Percentiles rank a stretch among this genome's conserved stretches.
Evolutionary conservation across 768 basidiomycete genomes (phyloP).

Genomic region (Xerocomellus chrysenteron): DNA sequence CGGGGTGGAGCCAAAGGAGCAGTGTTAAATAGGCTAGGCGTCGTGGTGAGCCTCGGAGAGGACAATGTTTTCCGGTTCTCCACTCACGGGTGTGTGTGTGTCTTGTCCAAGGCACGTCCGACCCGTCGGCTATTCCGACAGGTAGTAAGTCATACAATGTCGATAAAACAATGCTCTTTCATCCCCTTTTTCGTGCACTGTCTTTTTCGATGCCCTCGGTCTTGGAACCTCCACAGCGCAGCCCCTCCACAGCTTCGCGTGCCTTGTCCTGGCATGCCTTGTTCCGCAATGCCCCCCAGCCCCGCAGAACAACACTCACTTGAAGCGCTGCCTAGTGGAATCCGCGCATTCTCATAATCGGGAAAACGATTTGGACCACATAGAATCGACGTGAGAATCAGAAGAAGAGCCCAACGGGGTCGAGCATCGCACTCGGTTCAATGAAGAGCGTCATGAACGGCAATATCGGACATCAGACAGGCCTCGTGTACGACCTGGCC

Average conservation of each 20-base stretch:
- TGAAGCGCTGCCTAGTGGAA: neutral
- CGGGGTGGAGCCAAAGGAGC: too few relatives aligned
- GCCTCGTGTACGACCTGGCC: neutral
- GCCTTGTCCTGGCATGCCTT: constrained; percentile 8
- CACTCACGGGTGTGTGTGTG: neutral
- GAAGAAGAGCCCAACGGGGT: neutral
- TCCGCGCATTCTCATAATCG: constrained; percentile 11
- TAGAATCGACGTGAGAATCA: constrained; percentile 16
- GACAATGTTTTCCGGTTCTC: neutral
- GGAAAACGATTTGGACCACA: constrained; percentile 9
- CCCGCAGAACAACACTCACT: constrained; percentile 3
- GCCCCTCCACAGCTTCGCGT: constrained; percentile 7
- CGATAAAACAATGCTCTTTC: neutral
- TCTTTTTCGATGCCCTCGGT: neutral
- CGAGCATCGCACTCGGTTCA: constrained; percentile 1
- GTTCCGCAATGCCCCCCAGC: neutral
- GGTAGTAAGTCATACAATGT: too few relatives aligned
- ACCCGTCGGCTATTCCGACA: constrained; percentile 19
- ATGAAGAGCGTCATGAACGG: neutral
- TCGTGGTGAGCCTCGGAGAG: neutral
- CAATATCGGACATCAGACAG: neutral
- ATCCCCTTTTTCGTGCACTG: neutral
- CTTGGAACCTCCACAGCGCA: neutral
- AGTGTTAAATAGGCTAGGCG: neutral
- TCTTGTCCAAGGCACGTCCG: constrained; percentile 18